These are phyloP conservation scores for Priceomyces haplophilus DNA, from an alignment of 805 yeast genomes.

Conservation along the genomic window DNA sequence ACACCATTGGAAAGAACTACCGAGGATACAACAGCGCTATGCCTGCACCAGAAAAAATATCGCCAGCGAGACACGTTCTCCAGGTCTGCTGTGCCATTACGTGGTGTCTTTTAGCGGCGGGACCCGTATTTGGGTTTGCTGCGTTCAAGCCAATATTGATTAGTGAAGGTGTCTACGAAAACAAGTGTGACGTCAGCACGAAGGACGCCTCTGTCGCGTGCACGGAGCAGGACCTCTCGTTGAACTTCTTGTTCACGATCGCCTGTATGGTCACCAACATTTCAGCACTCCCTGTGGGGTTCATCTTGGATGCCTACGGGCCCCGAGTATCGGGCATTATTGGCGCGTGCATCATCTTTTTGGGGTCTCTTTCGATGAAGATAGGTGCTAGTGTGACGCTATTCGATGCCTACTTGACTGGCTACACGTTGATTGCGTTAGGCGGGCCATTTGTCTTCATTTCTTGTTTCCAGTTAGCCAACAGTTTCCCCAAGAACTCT, in stretches of 20 bases:
- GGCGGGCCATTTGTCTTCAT: constrained; percentile 96
- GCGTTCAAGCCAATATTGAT: constrained; percentile 84
- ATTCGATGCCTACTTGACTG: constrained; percentile 67
- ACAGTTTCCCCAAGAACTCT: constrained; percentile 76
- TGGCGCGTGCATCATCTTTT: constrained; percentile 59
- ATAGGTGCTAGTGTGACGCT: constrained; percentile 29
- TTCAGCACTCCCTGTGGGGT: constrained; percentile 79
- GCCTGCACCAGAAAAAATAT: constrained; percentile 7
- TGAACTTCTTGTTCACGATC: constrained; percentile 78
- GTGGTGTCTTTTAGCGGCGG: constrained; percentile 92
- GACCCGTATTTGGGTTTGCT: constrained; percentile 93
- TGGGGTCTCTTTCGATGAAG: constrained; percentile 52
- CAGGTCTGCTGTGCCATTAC: constrained; percentile 72
- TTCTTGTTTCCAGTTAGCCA: constrained; percentile 83
- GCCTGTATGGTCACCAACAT: constrained; percentile 87
- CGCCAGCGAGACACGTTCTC: constrained; percentile 30
- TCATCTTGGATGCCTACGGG: constrained; percentile 72
- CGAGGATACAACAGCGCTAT: background rate
- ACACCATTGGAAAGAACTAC: too few species aligned
- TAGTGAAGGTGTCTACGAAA: constrained; percentile 70
- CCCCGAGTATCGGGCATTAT: constrained; percentile 75
- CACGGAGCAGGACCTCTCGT: constrained; percentile 73
- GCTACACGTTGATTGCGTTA: constrained; percentile 73
- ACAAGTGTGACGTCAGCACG: constrained; percentile 45
- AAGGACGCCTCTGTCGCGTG: constrained; percentile 37